A percentile compares a stretch with the other conserved stretches of the same genome.
Evolutionary conservation across 2,329 filamentous ascomycete species (phyloP).

Genomic region (Xylaria sp.): DNA sequence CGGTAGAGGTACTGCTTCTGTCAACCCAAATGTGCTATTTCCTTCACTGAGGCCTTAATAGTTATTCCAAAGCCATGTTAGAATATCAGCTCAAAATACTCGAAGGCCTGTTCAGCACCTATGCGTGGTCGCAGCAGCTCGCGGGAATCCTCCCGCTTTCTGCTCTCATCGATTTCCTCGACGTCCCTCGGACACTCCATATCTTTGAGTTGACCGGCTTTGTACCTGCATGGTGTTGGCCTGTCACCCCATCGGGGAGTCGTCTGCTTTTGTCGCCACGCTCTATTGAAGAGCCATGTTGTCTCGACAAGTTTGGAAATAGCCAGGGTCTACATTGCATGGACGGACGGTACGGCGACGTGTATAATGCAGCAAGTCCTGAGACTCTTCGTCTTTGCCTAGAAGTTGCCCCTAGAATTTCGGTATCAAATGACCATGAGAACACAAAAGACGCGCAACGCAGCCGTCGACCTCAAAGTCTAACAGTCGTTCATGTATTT

Average conservation of each 20-base stretch:
- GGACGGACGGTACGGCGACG: slow-evolving; percentile 4
- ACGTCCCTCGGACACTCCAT: not conserved
- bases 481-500: slow-evolving; percentile 5
- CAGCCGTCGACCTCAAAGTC: not conserved
- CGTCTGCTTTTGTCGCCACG: not conserved
- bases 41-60: too few relatives aligned
- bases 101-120: too few relatives aligned
- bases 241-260: slow-evolving; percentile 2
- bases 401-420: not conserved
- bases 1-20: too few relatives aligned
- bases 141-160: slow-evolving; percentile 12
- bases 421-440: not conserved
- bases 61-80: too few relatives aligned
- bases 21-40: too few relatives aligned
- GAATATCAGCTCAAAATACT: too few relatives aligned
- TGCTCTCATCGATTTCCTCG: slow-evolving; percentile 8
- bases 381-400: slow-evolving; percentile 12
- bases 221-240: slow-evolving; percentile 1
- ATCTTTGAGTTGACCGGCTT: slow-evolving; percentile 5
- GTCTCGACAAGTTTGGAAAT: slow-evolving; percentile 10
- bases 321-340: not conserved
- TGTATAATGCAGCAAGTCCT: not conserved
- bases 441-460: not conserved
- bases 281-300: not conserved
- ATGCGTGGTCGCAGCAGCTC: too few relatives aligned